Base-by-base conservation (phyloP, 2,329 filamentous ascomycete genomes). In the Beauveria asiatica region DNA sequence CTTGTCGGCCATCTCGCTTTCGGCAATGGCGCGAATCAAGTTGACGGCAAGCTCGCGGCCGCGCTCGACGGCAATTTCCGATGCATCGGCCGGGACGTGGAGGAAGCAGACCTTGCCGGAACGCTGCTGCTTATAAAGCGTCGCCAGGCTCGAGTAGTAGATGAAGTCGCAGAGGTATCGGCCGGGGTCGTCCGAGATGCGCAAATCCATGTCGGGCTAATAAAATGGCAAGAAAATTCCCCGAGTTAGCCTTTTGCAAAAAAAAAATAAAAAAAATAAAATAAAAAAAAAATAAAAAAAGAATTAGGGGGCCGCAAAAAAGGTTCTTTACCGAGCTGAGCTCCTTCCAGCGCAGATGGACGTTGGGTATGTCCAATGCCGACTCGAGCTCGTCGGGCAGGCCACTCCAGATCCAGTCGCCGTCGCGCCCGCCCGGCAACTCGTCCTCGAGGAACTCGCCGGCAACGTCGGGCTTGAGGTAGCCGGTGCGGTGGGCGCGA, bases 161-260 rank as follows among this genome's bases (percentile, higher is more conserved):
- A 88, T 90, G 68, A 89, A 92, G 69, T 92, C 89, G 72, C 89
- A 92, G 17, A 92, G 76, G 70, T 87, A 92, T 21, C 80, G 81
- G 3, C 89, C 89, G 0, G 89, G 84, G 65, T 92, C 86, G 48
- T 85, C 80, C 0, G 87, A 90, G 44, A 88, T 75, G 37, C 83
- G 79, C 8, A 85, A 70, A 63, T 81, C 77, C 54, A 72, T 64
- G 49, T 74, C 69, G 48, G 70, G 66, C 77, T 76, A 59, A 23
- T 23, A 23, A 23, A 2, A 21, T 16, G 10, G 10, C 33, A 3
- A 5, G 11, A 23, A 23, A 37, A 3, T 33, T 13, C 10, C 37
- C 10, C 27, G 11, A 25, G 19, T 53, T n/a, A 53, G 50, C 11
- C 30, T 5, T 10, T 37, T 11, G 33, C 33, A 13, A 37, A 5